Percentiles rank a stretch among this genome's conserved stretches.
Evolutionary conservation across 169 alveolate species (phyloP).

Genomic region (Blepharisma undulans): DNA sequence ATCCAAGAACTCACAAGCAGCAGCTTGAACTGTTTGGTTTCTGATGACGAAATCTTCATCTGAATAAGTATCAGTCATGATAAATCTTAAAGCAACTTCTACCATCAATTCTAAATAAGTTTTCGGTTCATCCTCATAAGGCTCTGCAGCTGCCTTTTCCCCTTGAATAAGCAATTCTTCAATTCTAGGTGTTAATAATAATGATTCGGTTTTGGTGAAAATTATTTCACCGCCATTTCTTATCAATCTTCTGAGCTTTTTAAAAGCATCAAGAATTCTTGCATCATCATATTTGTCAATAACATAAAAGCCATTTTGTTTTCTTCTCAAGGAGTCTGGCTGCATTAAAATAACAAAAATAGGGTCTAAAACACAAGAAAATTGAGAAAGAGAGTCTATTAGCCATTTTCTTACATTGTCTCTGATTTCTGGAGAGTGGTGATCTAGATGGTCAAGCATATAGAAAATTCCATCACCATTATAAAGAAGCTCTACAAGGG

Average conservation of each 20-base stretch:
- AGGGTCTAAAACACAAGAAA: slow-evolving; percentile 29
- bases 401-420: slow-evolving; percentile 27
- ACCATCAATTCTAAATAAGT: not conserved
- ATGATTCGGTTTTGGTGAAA: not conserved
- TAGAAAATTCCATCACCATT: slow-evolving; percentile 7
- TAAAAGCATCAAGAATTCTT: slow-evolving; percentile 17
- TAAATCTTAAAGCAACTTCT: slow-evolving; percentile 9
- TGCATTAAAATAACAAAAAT: not conserved
- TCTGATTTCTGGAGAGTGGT: slow-evolving; percentile 6
- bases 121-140: not conserved
- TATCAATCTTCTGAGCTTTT: slow-evolving; percentile 1
- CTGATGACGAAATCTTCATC: not conserved
- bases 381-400: not conserved
- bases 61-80: not conserved
- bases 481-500: not conserved
- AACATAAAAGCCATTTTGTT: not conserved
- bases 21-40: slow-evolving; percentile 30
- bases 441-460: slow-evolving; percentile 30
- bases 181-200: not conserved
- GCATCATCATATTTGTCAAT: not conserved
- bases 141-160: not conserved
- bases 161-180: not conserved
- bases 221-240: slow-evolving; percentile 13
- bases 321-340: not conserved
- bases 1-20: slow-evolving; percentile 21